phyloP scores from a whole-genome alignment of 2,329 filamentous ascomycete species.

The Arthrobotrys entomopaga region DNA sequence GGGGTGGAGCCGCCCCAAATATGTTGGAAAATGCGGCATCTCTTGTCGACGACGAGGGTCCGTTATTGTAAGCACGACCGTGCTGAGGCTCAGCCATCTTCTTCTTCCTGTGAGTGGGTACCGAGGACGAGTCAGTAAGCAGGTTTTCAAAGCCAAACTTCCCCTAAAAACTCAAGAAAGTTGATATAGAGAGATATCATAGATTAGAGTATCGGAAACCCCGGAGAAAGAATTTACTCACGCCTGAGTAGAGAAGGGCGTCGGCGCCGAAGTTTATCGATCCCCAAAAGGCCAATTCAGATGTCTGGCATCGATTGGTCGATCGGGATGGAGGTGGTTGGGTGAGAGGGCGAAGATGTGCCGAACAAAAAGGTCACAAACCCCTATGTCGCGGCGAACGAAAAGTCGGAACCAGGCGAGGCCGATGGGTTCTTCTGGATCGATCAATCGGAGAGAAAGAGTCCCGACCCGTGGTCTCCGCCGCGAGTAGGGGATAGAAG shows the following conservation, averaged over 20 bases:
- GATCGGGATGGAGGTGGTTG: conserved; percentile 7
- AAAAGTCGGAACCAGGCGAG: conserved; percentile 14
- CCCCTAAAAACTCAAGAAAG: conserved; percentile 7
- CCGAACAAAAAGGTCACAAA: conserved; percentile 22
- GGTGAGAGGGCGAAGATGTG: conserved; percentile 4
- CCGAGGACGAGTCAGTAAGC: conserved; percentile 28
- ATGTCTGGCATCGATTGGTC: conserved; percentile 40
- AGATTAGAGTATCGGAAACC: not conserved
- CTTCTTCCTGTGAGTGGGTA: conserved; percentile 20
- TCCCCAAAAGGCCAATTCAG: conserved; percentile 39
- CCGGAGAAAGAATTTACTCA: conserved; percentile 17
- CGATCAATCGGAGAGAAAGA: conserved; percentile 30
- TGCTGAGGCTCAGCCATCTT: conserved; percentile 73
- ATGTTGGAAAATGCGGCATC: conserved; percentile 97
- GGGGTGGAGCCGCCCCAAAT: conserved; percentile 85
- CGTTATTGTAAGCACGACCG: conserved; percentile 66
- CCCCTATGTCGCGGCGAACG: conserved; percentile 34
- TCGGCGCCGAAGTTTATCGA: conserved; percentile 50
- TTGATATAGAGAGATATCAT: not conserved
- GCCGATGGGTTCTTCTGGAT: conserved; percentile 9
- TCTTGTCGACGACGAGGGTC: conserved; percentile 72
- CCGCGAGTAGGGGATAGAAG: conserved; percentile 15
- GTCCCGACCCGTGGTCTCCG: conserved; percentile 25
- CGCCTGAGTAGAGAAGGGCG: conserved; percentile 33
- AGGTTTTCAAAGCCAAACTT: conserved; percentile 6